Evolutionary conservation across 495 filamentous ascomycete species (phyloP), one percentile per base, ranked within the genome.

Genomic region (Jackrogersella multiformis): DNA sequence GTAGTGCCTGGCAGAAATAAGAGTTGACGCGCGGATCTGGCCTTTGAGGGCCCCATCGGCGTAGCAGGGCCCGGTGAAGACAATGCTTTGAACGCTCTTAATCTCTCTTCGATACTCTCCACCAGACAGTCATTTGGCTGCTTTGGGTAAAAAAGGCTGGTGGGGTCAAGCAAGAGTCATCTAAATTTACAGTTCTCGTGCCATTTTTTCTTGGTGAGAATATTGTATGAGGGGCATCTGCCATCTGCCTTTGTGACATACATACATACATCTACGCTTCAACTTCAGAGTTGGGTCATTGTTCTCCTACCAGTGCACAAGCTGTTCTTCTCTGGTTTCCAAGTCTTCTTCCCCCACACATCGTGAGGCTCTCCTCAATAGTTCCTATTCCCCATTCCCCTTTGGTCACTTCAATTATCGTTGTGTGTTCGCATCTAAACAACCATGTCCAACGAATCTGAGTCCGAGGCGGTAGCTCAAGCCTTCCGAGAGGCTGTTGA

Each of bases 401-500:
- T 48, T 66, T 32, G 65, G 48, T 46, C 36, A 4, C 38, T 24
- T 58, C 52, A 30, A 30, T n/a, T n/a, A n/a, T n/a, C n/a, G 7
- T 30, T 7, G 26, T 30, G 62, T 70, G 28, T 49, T 66, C 44
- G 18, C 54, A 48, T 57, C 39, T 18, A 61, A 67, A 57, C 72
- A 70, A 76, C 46, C 81, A 96, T 96, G 92, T 87, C 88, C 77
- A 82, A 84, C 51, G 85, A 86, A 49, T 81, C 88, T 60, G 81
- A 87, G 68, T 94, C 92, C 55, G 92, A 91, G 74, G 93, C 96
- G 76, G 92, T 98, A 67, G 94, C 93, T 61, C 89, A 93, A 77
- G 96, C 97, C 82, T 99, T 96, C 84, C 90, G 89, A 72, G 89
- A 92, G 66, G 95, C 95, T 51, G 85, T 99, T 72, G 89, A 94